Percentiles rank a stretch among this genome's conserved stretches.
phyloP scores from a whole-genome alignment of 2,329 filamentous ascomycete species.

The Epichloe hybrida region DNA sequence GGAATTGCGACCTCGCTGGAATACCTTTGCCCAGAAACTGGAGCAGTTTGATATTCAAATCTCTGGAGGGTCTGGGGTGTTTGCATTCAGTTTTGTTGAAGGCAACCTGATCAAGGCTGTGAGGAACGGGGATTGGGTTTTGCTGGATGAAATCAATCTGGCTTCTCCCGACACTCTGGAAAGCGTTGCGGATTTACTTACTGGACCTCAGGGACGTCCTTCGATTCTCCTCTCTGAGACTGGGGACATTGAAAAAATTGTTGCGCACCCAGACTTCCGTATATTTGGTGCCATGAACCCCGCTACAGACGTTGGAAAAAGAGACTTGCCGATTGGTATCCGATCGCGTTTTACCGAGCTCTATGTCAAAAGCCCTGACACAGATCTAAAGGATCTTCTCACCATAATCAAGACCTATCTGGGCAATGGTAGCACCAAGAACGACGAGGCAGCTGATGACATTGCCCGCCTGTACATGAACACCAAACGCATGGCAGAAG shows the following conservation, averaged over 20 bases:
- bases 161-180: constrained; percentile 91
- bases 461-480: constrained; percentile 80
- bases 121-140: constrained; percentile 89
- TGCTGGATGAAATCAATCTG: constrained; percentile 94
- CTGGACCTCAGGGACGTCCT: constrained; percentile 56
- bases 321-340: constrained; percentile 78
- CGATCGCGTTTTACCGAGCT: constrained; percentile 90
- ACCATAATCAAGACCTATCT: constrained; percentile 84
- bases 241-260: constrained; percentile 79
- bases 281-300: constrained; percentile 99
- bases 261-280: constrained; percentile 82
- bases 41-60: constrained; percentile 72
- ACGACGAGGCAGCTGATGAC: constrained; percentile 62
- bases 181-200: constrained; percentile 78
- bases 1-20: constrained; percentile 57
- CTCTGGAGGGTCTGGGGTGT: constrained; percentile 55
- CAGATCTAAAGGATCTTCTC: constrained; percentile 71
- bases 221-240: constrained; percentile 87
- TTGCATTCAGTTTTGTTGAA: constrained; percentile 92
- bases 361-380: constrained; percentile 84
- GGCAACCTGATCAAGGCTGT: constrained; percentile 95
- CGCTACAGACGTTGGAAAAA: constrained; percentile 91
- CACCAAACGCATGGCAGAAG: constrained; percentile 66
- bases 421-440: constrained; percentile 53
- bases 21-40: constrained; percentile 60